These are phyloP conservation scores for Reticulascus tulasneorum DNA, from an alignment of 2,329 filamentous ascomycete species.

Conservation along the genomic window DNA sequence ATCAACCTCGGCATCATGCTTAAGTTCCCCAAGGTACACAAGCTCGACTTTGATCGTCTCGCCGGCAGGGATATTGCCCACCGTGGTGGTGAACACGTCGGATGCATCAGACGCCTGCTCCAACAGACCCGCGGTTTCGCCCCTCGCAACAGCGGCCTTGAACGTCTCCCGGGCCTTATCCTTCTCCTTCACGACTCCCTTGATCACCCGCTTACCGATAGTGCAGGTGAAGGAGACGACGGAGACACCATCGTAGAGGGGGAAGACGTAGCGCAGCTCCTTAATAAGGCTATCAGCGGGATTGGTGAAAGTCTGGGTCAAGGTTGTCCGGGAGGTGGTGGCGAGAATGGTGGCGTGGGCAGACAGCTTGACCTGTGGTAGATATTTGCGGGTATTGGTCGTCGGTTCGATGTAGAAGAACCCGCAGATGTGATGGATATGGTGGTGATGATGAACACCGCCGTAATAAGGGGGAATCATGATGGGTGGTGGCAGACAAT, in stretches of 20 bases:
- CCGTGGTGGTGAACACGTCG: constrained; percentile 64
- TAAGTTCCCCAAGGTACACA: constrained; percentile 65
- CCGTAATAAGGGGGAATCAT: too few species aligned
- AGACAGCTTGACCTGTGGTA: constrained; percentile 55
- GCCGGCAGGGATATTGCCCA: constrained; percentile 63
- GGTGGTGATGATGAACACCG: too few species aligned
- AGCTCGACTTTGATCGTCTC: constrained; percentile 57
- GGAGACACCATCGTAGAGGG: constrained; percentile 68
- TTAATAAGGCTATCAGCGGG: constrained; percentile 25
- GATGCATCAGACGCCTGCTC: constrained; percentile 56
- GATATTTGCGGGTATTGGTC: constrained; percentile 31
- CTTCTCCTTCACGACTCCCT: constrained; percentile 64
- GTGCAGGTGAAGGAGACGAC: constrained; percentile 65
- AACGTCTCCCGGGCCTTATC: constrained; percentile 58
- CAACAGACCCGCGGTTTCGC: constrained; percentile 61
- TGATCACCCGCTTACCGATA: constrained; percentile 54
- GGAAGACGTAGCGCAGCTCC: constrained; percentile 64
- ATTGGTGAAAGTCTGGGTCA: constrained; percentile 60
- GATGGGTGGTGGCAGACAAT: too few species aligned
- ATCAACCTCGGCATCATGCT: constrained; percentile 66
- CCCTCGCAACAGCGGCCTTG: constrained; percentile 50
- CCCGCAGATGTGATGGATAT: constrained; percentile 26
- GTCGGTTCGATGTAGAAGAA: constrained; percentile 25
- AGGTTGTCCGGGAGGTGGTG: constrained; percentile 42
- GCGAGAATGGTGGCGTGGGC: constrained; percentile 59